Base-by-base conservation (phyloP, 192 early-diverging fungal genomes). In the Coemansia sp. region DNA sequence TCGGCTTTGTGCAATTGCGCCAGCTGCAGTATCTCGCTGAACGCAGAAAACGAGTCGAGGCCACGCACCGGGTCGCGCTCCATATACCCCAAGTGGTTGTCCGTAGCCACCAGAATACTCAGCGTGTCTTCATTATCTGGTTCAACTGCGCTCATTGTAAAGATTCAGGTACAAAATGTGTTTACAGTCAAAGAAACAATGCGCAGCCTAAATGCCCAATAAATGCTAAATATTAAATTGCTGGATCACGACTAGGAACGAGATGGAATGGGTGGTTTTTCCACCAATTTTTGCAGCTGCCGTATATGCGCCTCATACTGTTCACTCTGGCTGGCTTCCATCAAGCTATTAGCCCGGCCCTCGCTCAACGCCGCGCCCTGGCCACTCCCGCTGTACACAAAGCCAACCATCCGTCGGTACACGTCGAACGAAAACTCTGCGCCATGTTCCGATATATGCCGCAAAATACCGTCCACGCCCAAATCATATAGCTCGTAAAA, bases 1-100 rank as follows among this genome's bases (percentile, higher is more conserved):
- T 98, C 96, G 5, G 92, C 96, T 66, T 87, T 55, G 36, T 36
- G 42, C 10, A 26, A 23, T 9, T 71, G 71, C 5, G 93, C 96
- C 1, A 93, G 53, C 38, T 85, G 58, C 24, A 98, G 82, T n/a
- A 98, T 92, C 71, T 98, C 96, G 63, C 85, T 86, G 76, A 98
- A 96, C 15, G 94, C 82, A 4, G 68, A 56, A 59, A 95, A 91
- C 8, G 92, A 92, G 70, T 98, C 96, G 26, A 90, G 78, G 12
- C 86, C 86, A 6, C 93, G 85, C 5, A 95, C 70, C 1, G 93
- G 91, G 79, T 98, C 94, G 48, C 88, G 89, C 68, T 97, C 96
- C 58, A 92, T 61, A 57, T 90, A 98, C 1, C 96, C 96, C 10
- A 98, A 71, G 70, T 98, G 96, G 71, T 94, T 95, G 71, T 98